Base-by-base conservation (phyloP, 2,329 filamentous ascomycete species). In the Colletotrichum cereale region DNA sequence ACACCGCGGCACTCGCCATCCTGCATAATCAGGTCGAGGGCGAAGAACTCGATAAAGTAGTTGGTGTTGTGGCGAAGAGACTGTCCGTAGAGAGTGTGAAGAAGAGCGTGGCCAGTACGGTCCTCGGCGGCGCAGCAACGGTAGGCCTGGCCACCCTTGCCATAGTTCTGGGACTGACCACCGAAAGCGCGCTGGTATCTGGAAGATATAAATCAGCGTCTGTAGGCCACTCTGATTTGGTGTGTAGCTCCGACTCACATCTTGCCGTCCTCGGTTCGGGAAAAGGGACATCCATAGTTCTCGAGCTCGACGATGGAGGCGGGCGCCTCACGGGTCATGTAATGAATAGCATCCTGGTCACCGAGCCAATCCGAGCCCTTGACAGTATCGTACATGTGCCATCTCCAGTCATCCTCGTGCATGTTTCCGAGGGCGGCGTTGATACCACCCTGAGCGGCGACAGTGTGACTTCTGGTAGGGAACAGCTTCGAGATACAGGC, bases 1-100 rank as follows among this genome's bases (percentile, higher is more conserved):
- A 98, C 93, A 90, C 96, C 96, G 77, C 95, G 95, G 88, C 96
- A 98, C 84, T 96, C 93, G 73, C 96, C 96, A 79, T 97, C 93
- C 86, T 98, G 93, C 96, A 98, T 98, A 79, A 99, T 93, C 84
- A 98, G 86, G 82, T 98, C 96, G 76, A 97, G 89, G 78, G 95
- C 96, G 83, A 98, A 99, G 89, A 95, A 98, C 85, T 98, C 96
- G 83, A 99, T 98, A 86, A 99, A 98, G 89, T 98, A 99, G 88
- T 98, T 98, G 80, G 96, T 98, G 89, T 98, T 97, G 89, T 98
- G 95, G 81, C 94, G 89, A 73, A 98, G 90, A 65, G 95, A 98
- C 87, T 98, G 96, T 79, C 96, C 96, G 85, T 98, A 99, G 76
- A 99, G 93, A 34, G 96, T 99, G 89, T 99, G 96, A 63, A 99